These are phyloP conservation scores for Fusarium oxysporum DNA, from an alignment of 2,329 filamentous ascomycete genomes.

Conservation along the genomic window DNA sequence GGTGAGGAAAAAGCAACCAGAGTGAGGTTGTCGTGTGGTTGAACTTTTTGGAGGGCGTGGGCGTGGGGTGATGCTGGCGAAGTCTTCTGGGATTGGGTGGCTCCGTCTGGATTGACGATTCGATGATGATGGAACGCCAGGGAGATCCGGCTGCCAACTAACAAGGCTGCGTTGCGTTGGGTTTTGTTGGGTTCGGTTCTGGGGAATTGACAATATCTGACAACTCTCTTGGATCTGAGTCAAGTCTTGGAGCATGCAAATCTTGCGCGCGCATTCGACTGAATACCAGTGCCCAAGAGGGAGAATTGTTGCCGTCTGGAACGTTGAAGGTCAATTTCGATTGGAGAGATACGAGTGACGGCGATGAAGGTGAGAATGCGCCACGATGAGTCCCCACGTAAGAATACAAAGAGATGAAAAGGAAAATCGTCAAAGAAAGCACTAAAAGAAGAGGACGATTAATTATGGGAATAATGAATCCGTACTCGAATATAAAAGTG, in stretches of 20 bases:
- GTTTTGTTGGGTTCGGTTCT: neutral
- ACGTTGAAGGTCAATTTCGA: conserved; percentile 16
- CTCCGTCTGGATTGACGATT: conserved; percentile 21
- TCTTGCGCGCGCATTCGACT: conserved; percentile 8
- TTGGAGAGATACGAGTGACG: conserved; percentile 3
- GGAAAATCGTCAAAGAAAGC: neutral
- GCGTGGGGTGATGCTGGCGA: conserved; percentile 31
- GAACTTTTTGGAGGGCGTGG: conserved; percentile 1
- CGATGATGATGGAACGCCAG: conserved; percentile 24
- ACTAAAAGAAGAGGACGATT: neutral
- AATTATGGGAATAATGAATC: neutral
- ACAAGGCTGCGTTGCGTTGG: neutral
- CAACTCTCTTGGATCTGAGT: conserved; percentile 26
- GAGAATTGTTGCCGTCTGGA: conserved; percentile 18
- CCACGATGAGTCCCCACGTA: neutral
- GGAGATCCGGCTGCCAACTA: conserved; percentile 19
- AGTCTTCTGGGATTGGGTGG: conserved; percentile 22
- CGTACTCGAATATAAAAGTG: conserved; percentile 18
- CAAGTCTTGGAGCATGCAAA: conserved; percentile 17
- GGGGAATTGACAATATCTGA: conserved; percentile 29
- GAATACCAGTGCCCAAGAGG: conserved; percentile 29
- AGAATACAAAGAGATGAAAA: neutral
- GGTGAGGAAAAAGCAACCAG: neutral
- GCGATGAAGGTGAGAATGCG: conserved; percentile 15
- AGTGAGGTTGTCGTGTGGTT: conserved; percentile 20